Evolutionary conservation across 257 asterid species (phyloP), one percentile per base, ranked within the genome.

Genomic region (Nicotiana paniculata): DNA sequence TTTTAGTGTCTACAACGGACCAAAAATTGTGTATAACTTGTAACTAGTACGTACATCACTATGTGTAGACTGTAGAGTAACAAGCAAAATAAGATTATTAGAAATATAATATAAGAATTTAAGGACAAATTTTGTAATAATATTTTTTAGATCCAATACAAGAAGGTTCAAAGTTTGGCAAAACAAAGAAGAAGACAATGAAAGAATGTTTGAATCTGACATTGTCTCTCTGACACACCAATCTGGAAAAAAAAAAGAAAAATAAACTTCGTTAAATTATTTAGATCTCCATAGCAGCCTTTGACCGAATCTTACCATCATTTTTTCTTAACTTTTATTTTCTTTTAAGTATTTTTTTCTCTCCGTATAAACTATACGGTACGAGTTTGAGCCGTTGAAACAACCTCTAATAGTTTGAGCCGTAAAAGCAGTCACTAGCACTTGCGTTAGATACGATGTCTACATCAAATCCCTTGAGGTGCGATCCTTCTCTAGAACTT

Each of bases 221-320:
- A 87, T 59, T 61, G 86, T 89, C 84, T 59, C 67, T 82, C 89
- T 85, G 88, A 86, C 89, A 78, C 37, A 81, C 51, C 84, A 80
- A 84, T 85, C 85, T 83, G 89, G 1, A 1, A 1, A 83, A 83
- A 69, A 83, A 74, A 77, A 84, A 21, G 24, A 21, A 21, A 21
- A 21, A 21, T n/a, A 55, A 82, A 21, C 30, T 37, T 85, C 39
- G 59, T 63, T 43, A 43, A 43, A 43, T 43, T 55, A 33, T 15
- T 51, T 74, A 85, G 85, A 85, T 85, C 37, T 79, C 81, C 63
- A 54, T 67, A 63, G 90, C 90, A 88, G 92, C 89, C 93, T 93
- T 91, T 93, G 97, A 93, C 97, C 91, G 86, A 90, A 88, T 93
- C 93, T 88, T 77, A 43, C 11, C 11, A 43, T 43, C 10, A 43